These are phyloP conservation scores for Inga leiocalycina DNA, from an alignment of 306 rosid species.

Conservation along the genomic window DNA sequence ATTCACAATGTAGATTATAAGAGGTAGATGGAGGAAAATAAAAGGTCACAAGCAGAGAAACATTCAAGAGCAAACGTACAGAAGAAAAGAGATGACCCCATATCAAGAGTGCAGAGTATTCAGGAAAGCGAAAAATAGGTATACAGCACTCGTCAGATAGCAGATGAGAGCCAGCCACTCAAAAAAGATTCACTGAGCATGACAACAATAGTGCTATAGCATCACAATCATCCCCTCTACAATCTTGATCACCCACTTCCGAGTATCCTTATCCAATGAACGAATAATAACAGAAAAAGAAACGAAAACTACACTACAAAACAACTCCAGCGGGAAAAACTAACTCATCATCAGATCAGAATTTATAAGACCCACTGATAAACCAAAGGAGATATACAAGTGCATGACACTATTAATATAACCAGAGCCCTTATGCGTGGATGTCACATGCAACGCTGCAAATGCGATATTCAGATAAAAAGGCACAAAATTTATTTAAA, in stretches of 20 bases:
- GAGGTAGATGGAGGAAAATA: not conserved
- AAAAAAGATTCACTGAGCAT: not conserved
- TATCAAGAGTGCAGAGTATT: not conserved
- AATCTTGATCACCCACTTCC: not conserved
- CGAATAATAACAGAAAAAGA: not conserved
- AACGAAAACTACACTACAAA: not conserved
- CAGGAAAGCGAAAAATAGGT: not conserved
- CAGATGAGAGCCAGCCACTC: not conserved
- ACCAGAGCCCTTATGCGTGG: not conserved
- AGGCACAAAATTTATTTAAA: not conserved
- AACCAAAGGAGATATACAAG: slow-evolving; percentile 4
- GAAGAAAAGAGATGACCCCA: not conserved
- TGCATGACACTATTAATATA: not conserved
- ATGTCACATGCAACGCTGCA: not conserved
- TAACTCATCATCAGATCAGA: not conserved
- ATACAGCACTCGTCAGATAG: not conserved
- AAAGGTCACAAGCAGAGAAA: not conserved
- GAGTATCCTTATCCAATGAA: not conserved
- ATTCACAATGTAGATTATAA: not conserved
- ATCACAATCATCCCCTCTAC: not conserved
- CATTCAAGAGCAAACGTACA: not conserved
- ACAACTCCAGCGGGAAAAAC: not conserved
- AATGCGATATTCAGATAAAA: not conserved
- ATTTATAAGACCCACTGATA: not conserved
- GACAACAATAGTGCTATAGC: not conserved